These are phyloP conservation scores for Astraeus odoratus DNA, from an alignment of 768 basidiomycete species.

Conservation along the genomic window DNA sequence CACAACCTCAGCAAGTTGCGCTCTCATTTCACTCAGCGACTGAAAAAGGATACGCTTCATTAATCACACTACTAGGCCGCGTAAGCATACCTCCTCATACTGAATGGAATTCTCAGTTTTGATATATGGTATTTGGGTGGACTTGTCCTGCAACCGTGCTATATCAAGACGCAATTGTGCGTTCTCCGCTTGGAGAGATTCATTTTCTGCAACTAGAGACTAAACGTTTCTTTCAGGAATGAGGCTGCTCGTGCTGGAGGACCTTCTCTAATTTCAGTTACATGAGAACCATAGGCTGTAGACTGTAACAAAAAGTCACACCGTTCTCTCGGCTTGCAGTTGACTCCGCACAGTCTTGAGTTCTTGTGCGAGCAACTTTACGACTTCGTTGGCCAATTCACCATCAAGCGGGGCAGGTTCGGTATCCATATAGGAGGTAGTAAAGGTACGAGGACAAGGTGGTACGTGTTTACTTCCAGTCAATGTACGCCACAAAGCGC, in stretches of 20 bases:
- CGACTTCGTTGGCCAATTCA: constrained; percentile 19
- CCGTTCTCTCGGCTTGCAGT: constrained; percentile 19
- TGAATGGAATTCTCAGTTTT: constrained; percentile 15
- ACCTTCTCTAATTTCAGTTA: constrained; percentile 7
- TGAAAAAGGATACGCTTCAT: constrained; percentile 5
- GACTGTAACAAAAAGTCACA: not conserved
- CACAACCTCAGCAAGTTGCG: constrained; percentile 10
- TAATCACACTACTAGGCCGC: not conserved
- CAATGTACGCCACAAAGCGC: too few species aligned
- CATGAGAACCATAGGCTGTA: not conserved
- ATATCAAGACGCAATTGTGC: constrained; percentile 11
- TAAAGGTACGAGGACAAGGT: not conserved
- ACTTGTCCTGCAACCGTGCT: constrained; percentile 9
- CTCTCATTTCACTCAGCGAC: constrained; percentile 6
- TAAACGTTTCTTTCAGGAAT: constrained; percentile 5
- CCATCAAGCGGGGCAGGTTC: constrained; percentile 20
- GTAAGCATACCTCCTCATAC: constrained; percentile 5
- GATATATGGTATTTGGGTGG: constrained; percentile 4
- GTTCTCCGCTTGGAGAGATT: constrained; percentile 15
- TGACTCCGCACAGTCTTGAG: constrained; percentile 17
- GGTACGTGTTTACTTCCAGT: too few species aligned
- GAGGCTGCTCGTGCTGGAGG: not conserved
- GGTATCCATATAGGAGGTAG: constrained; percentile 12
- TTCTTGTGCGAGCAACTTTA: constrained; percentile 20
- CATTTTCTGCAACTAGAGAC: constrained; percentile 12